phyloP scores from a whole-genome alignment of 2,329 filamentous ascomycete species.

The Blastomyces parvus region DNA sequence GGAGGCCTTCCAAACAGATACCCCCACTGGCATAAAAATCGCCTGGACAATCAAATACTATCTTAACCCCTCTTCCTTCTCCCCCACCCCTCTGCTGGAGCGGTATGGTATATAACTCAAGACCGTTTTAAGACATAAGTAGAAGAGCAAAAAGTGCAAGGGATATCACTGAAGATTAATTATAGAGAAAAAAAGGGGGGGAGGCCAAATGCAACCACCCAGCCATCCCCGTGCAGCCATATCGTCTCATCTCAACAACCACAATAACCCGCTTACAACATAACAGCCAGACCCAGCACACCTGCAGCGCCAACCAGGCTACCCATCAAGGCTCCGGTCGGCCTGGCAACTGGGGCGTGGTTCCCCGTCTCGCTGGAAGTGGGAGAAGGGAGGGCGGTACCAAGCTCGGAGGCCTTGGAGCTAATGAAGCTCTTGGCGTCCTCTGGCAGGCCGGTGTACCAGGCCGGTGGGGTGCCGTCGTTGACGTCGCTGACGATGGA shows the following conservation, averaged over 20 bases:
- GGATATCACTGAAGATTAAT: background rate
- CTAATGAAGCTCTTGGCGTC: constrained; percentile 11
- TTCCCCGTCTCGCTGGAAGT: background rate
- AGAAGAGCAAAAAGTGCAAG: background rate
- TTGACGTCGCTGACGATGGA: constrained; percentile 11
- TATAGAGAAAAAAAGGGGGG: background rate
- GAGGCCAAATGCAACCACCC: background rate
- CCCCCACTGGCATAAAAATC: background rate
- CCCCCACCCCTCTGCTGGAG: background rate
- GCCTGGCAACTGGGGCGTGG: background rate
- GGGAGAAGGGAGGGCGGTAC: background rate
- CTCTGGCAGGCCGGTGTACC: constrained; percentile 14
- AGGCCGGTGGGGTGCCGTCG: constrained; percentile 13
- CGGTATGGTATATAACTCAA: background rate
- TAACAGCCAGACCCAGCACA: constrained; percentile 16
- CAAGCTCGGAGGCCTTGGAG: constrained; percentile 2
- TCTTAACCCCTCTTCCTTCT: background rate
- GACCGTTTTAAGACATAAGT: background rate
- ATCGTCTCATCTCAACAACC: background rate
- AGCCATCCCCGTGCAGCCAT: background rate
- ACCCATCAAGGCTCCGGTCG: constrained; percentile 12
- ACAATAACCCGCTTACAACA: constrained; percentile 12
- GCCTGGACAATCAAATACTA: background rate
- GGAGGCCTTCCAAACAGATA: background rate
- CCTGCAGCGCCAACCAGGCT: constrained; percentile 17